Percentiles rank a stretch among this genome's conserved stretches.
phyloP scores from a whole-genome alignment of 2,329 filamentous ascomycete species.

The Cladophialophora chaetospira region DNA sequence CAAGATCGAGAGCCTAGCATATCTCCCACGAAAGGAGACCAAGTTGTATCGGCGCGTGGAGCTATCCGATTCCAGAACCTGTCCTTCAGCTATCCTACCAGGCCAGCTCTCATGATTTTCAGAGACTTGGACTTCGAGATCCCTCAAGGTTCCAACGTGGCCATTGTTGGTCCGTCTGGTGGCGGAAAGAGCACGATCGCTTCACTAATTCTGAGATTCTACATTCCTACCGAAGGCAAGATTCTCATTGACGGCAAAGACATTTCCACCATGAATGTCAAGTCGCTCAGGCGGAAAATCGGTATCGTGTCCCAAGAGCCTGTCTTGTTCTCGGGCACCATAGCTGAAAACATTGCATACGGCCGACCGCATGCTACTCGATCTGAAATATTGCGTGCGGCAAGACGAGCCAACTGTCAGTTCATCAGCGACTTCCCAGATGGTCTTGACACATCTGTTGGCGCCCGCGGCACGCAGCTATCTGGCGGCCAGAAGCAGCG shows the following conservation, averaged over 20 bases:
- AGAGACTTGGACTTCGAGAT: slow-evolving; percentile 86
- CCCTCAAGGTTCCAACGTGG: slow-evolving; percentile 89
- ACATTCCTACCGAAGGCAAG: slow-evolving; percentile 73
- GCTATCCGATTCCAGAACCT: slow-evolving; percentile 86
- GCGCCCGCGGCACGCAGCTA: slow-evolving; percentile 86
- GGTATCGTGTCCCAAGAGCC: slow-evolving; percentile 96
- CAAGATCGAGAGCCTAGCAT: slow-evolving; percentile 88
- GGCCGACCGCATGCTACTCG: slow-evolving; percentile 77
- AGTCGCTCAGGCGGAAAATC: slow-evolving; percentile 87
- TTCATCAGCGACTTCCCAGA: slow-evolving; percentile 98
- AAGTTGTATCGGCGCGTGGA: slow-evolving; percentile 81
- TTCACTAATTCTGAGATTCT: slow-evolving; percentile 88
- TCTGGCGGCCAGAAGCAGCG: slow-evolving; percentile 97
- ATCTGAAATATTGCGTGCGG: slow-evolving; percentile 80
- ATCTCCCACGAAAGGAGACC: slow-evolving; percentile 77
- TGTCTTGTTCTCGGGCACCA: slow-evolving; percentile 78
- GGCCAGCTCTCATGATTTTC: slow-evolving; percentile 90
- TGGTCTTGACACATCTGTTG: slow-evolving; percentile 90
- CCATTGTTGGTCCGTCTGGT: slow-evolving; percentile 92
- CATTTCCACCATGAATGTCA: slow-evolving; percentile 83
- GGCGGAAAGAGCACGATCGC: slow-evolving; percentile 96
- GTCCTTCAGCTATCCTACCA: slow-evolving; percentile 86
- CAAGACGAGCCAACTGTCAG: slow-evolving; percentile 88
- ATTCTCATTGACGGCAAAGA: slow-evolving; percentile 85
- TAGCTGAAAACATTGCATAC: slow-evolving; percentile 86